Percentiles rank a stretch among this genome's conserved stretches.
Conservation (phyloP, 2,329 filamentous ascomycete species). For the Thielaviopsis populi region DNA sequence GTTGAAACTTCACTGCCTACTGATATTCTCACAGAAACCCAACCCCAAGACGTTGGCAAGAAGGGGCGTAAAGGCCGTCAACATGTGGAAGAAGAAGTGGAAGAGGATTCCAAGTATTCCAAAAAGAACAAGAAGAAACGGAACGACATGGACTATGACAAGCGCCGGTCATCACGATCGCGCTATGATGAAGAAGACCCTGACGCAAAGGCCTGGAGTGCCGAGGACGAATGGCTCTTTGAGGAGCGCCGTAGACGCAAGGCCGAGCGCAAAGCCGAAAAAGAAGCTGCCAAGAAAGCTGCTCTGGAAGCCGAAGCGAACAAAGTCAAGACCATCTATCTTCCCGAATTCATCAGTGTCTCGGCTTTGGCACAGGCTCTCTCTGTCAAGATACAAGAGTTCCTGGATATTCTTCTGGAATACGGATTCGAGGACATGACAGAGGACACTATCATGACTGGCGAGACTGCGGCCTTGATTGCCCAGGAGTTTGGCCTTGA, state of each 20-base stretch:
- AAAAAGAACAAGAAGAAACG: slow-evolving; percentile 11
- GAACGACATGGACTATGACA: slow-evolving; percentile 2
- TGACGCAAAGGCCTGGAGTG: slow-evolving; percentile 10
- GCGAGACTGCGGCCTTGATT: slow-evolving; percentile 79
- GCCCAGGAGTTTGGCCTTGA: slow-evolving; percentile 89
- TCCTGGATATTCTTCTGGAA: slow-evolving; percentile 60
- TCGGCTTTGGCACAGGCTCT: slow-evolving; percentile 63
- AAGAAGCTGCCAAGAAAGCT: slow-evolving; percentile 13
- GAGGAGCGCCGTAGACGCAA: slow-evolving; percentile 12
- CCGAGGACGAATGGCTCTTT: slow-evolving; percentile 12
- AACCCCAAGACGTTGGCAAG: neutral
- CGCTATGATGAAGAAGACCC: slow-evolving; percentile 8
- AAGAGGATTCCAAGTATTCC: neutral
- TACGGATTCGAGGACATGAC: slow-evolving; percentile 81
- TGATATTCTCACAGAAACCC: neutral
- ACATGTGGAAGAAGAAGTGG: slow-evolving; percentile 8
- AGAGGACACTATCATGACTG: slow-evolving; percentile 72
- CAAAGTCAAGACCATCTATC: slow-evolving; percentile 44
- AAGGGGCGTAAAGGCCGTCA: slow-evolving; percentile 7
- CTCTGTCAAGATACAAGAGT: slow-evolving; percentile 53
- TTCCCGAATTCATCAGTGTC: slow-evolving; percentile 90
- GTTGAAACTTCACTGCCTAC: neutral
- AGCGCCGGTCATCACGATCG: neutral
- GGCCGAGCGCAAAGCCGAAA: slow-evolving; percentile 14
- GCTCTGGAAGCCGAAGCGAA: slow-evolving; percentile 24